Percentiles rank a stretch among this genome's conserved stretches.
Conservation (phyloP, 2,329 filamentous ascomycete species). For the Colletotrichum incanum region DNA sequence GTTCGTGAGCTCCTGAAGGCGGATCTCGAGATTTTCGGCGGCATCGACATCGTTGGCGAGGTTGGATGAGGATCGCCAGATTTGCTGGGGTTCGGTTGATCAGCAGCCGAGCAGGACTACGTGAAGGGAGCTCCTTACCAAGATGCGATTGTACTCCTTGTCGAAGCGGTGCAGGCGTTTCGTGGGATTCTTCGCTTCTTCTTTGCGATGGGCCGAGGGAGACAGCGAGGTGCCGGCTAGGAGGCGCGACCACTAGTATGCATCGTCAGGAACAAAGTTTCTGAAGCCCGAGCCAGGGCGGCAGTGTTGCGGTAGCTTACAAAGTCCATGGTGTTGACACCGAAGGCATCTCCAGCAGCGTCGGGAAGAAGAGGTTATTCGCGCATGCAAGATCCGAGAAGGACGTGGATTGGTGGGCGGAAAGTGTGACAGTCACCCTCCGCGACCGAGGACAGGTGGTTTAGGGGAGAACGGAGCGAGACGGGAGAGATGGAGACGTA, state of each 20-base stretch:
- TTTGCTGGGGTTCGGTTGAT: slow-evolving; percentile 46
- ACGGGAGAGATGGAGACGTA: slow-evolving; percentile 11
- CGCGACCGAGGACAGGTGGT: slow-evolving; percentile 9
- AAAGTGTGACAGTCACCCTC: neutral
- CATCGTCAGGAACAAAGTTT: neutral
- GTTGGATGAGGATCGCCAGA: slow-evolving; percentile 75
- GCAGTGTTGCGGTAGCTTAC: slow-evolving; percentile 55
- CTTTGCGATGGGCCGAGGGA: slow-evolving; percentile 69
- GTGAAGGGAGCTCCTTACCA: slow-evolving; percentile 63
- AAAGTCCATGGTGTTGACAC: slow-evolving; percentile 68
- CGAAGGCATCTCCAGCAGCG: slow-evolving; percentile 61
- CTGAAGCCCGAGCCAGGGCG: neutral
- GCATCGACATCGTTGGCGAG: slow-evolving; percentile 73
- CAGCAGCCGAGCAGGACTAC: neutral
- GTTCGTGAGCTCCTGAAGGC: slow-evolving; percentile 75
- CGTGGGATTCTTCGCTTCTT: slow-evolving; percentile 74
- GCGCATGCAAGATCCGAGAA: slow-evolving; percentile 31
- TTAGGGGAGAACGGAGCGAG: slow-evolving; percentile 5
- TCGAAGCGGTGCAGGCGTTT: slow-evolving; percentile 77
- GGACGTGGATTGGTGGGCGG: neutral
- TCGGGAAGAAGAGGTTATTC: slow-evolving; percentile 13
- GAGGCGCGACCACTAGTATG: slow-evolving; percentile 75
- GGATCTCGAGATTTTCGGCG: slow-evolving; percentile 74
- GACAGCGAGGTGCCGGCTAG: slow-evolving; percentile 74
- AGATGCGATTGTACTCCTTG: slow-evolving; percentile 74